Conservation (phyloP, 2,329 filamentous ascomycete species). For the Cercospora berteroae region DNA sequence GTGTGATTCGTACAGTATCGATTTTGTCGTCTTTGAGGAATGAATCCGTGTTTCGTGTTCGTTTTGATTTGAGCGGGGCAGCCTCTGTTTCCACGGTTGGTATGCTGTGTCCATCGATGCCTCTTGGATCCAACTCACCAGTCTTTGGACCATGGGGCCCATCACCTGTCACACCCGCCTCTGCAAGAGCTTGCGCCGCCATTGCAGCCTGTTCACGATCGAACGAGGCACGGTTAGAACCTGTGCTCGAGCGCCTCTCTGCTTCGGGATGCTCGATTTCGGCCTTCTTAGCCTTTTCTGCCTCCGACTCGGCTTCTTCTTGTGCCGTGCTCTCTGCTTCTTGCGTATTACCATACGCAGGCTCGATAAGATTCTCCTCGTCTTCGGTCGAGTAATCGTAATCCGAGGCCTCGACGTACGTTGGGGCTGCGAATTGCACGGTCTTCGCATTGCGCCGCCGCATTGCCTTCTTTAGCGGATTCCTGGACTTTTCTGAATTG, state of each 20-base stretch:
- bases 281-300: conserved; percentile 27
- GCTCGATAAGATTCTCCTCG: conserved; percentile 37
- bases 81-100: conserved; percentile 34
- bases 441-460: conserved; percentile 78
- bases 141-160: conserved; percentile 31
- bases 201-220: conserved; percentile 36
- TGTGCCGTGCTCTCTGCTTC: conserved; percentile 24
- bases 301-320: conserved; percentile 25
- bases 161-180: conserved; percentile 25
- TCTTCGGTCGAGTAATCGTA: conserved; percentile 82
- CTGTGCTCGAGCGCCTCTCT: conserved; percentile 26
- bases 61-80: conserved; percentile 62
- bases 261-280: conserved; percentile 25
- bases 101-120: conserved; percentile 22
- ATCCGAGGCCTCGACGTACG: conserved; percentile 84
- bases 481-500: conserved; percentile 75
- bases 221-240: conserved; percentile 33
- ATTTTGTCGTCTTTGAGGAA: conserved; percentile 96
- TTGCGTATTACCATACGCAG: conserved; percentile 22
- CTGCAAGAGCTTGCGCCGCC: conserved; percentile 26
- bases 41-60: conserved; percentile 88
- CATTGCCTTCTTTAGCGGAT: conserved; percentile 79
- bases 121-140: conserved; percentile 25
- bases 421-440: conserved; percentile 80
- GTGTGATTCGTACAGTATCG: conserved; percentile 94